A percentile compares a stretch with the other conserved stretches of the same genome.
These are phyloP conservation scores for Dendrobium chrysotoxum DNA, from an alignment of 106 monocot species.

Conservation along the genomic window DNA sequence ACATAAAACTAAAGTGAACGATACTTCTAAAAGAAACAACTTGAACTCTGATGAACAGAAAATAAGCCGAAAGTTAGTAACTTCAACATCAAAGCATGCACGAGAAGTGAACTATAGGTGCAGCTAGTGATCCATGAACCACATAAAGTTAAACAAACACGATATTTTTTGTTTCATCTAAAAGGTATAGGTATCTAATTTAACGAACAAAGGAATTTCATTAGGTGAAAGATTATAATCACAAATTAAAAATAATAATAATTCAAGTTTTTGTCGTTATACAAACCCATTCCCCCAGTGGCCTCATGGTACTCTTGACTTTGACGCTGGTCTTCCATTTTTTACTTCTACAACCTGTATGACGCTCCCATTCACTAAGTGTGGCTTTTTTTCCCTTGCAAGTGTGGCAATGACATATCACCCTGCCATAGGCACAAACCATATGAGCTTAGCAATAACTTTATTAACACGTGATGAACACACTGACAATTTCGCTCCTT, in stretches of 20 bases:
- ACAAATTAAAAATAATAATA: neutral
- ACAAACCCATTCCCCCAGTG: constrained; percentile 84
- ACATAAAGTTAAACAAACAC: too few relatives aligned
- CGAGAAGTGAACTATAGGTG: too few relatives aligned
- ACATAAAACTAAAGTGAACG: too few relatives aligned
- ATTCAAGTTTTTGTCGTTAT: neutral
- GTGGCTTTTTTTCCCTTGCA: constrained; percentile 59
- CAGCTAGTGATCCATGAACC: too few relatives aligned
- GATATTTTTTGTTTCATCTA: too few relatives aligned
- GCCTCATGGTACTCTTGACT: constrained; percentile 48
- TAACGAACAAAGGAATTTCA: neutral
- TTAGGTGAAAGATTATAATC: neutral
- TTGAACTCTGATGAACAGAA: too few relatives aligned
- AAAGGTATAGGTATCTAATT: too few relatives aligned
- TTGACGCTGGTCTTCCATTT: constrained; percentile 86
- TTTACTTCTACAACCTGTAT: constrained; percentile 85
- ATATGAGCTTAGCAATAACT: neutral
- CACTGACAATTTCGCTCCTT: neutral
- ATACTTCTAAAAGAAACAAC: too few relatives aligned
- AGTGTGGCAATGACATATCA: constrained; percentile 60
- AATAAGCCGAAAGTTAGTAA: too few relatives aligned
- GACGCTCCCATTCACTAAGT: constrained; percentile 89
- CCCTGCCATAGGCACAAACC: constrained; percentile 32
- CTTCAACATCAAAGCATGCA: too few relatives aligned
- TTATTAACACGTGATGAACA: neutral